Base-by-base conservation (phyloP, 73 alveolate species). In the Durusdinium trenchii region DNA sequence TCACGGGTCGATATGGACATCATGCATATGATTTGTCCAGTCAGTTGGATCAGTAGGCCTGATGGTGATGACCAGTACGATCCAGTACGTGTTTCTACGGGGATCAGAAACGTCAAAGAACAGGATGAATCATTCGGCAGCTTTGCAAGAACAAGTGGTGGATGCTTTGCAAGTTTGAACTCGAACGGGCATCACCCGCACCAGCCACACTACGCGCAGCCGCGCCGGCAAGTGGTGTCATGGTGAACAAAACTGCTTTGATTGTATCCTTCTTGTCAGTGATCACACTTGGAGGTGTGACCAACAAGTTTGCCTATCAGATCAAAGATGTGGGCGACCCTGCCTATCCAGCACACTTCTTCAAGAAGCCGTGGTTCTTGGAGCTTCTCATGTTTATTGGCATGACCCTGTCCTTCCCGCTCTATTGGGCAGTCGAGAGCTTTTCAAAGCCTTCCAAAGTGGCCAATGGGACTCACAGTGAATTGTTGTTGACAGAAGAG, bases 241-340 rank as follows among this genome's bases (percentile, higher is more conserved):
- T 91, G 97, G 97, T 91, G 97, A 91, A 91, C 87, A 91, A 91
- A 47, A 91, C 97, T 38, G 97, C 97, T 45, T 54, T 91, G 46
- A 64, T 69, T 28, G 76, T 91, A 54, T 91, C 97, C 30, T 91
- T 91, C 87, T 45, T 91, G 89, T 52, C 71, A 28, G 97, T 91
- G 86, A 91, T 91, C 97, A 91, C 97, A 16, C 97, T 91, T 50
- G 97, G 97, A 91, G 97, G 97, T 45, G 97, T 91, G 73, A 91
- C 97, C 28, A 91, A 91, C 87, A 91, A 91, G 97, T 91, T 91
- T 43, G 97, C 97, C 5, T 91, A 91, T 76, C 97, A 91, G 54
- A 91, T 76, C 87, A 76, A 91, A 76, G 97, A 91, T 69, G 97
- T 91, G 75, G 97, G 97, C 26, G 89, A 91, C 50, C 97, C 97